Evolutionary conservation across 1,284 basidiomycete species (phyloP), one percentile per base, ranked within the genome.

Genomic region (Rhodofomes roseus): DNA sequence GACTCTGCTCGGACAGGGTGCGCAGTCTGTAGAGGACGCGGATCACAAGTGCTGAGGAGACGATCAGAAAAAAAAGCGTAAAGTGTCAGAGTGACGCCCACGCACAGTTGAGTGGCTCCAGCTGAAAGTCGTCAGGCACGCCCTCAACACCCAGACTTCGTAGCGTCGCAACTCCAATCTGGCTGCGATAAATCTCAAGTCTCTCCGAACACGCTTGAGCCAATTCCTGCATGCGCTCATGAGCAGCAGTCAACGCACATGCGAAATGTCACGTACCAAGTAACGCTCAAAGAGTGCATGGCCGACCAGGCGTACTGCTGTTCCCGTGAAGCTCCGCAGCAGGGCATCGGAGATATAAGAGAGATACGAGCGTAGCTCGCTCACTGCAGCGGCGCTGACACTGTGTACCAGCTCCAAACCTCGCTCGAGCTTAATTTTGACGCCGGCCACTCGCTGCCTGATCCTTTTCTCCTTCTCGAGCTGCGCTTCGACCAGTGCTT

Each of bases 1-100:
- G 86, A 0, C 83, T 76, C 68, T 93, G 89, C 65, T 96, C 93
- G 0, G 92, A 89, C 2, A 96, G 77, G 60, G 86, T 91, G 34
- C 92, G 87, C 1, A 99, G 73, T 34, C 93, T 87, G 72, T 98
- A 94, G 1, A 99, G 78, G 1, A 98, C 87, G 20, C 96, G 92
- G 44, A 92, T 80, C 31, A 95, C 82, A 27, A 98, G 80, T 20
- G 82, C 94, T 89, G 60, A 20, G 23, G 12, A 36, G 37, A 46
- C 34, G 25, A 58, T 57, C 11, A 55, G 57, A 29, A 11, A 5
- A 40, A 44, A 31, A 48, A 14, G 9, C n/a, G n/a, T n/a, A 29
- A 39, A 27, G 31, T 20, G 14, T 29, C 46, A 16, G 25, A n/a
- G 46, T 54, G 46, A 23, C 40, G 48, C 59, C 31, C 37, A 57